Percentiles rank a stretch among this genome's conserved stretches.
phyloP scores from a whole-genome alignment of 176 grass and related monocot genomes.

The Dendrocalamus sinicus region DNA sequence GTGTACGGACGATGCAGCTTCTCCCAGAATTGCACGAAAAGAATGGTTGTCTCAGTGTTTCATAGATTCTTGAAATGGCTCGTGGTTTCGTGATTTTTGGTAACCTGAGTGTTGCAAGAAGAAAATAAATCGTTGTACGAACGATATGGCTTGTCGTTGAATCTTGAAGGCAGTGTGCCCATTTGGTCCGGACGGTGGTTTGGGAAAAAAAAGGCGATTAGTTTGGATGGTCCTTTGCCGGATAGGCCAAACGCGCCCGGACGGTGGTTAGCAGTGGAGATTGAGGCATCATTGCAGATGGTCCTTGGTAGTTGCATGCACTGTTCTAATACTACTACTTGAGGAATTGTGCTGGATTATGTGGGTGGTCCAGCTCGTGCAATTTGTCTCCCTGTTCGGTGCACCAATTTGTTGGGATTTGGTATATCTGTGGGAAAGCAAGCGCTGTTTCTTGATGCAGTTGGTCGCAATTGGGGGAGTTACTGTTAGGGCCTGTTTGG shows the following conservation, averaged over 20 bases:
- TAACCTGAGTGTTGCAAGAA: neutral
- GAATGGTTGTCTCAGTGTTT: neutral
- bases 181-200: slow-evolving; percentile 42
- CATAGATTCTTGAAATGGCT: neutral
- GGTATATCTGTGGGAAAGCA: slow-evolving; percentile 28
- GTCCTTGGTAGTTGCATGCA: slow-evolving; percentile 35
- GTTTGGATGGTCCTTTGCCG: slow-evolving; percentile 32
- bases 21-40: neutral
- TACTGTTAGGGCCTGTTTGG: no score
- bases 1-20: neutral
- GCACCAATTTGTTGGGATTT: neutral
- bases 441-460: neutral
- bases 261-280: slow-evolving; percentile 48
- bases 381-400: slow-evolving; percentile 1
- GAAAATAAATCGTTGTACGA: neutral
- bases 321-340: neutral
- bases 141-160: neutral
- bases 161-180: slow-evolving; percentile 13
- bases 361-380: slow-evolving; percentile 25
- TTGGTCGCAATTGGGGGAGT: neutral
- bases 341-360: slow-evolving; percentile 20
- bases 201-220: slow-evolving; percentile 30
- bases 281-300: slow-evolving; percentile 16
- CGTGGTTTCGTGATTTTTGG: slow-evolving; percentile 1
- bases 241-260: slow-evolving; percentile 16